Percentiles rank a stretch among this genome's conserved stretches.
Evolutionary conservation across 495 filamentous ascomycete species (phyloP).

Genomic region (Penicillium angulare): DNA sequence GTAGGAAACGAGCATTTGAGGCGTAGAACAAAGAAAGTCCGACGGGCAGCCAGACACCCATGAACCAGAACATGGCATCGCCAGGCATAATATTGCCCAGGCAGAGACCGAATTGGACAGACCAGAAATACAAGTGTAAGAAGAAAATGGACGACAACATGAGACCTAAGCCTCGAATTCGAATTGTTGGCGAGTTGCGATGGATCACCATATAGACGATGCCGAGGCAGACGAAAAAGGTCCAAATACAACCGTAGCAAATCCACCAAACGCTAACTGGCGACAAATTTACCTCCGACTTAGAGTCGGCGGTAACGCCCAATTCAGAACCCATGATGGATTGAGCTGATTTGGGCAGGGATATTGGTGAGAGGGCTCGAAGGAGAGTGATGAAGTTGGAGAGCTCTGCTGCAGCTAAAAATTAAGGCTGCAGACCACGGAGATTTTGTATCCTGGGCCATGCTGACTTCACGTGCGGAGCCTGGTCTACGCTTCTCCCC

Average conservation of each 20-base stretch:
- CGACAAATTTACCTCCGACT: conserved; percentile 19
- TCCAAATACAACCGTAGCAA: conserved; percentile 49
- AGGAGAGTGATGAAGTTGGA: conserved; percentile 34
- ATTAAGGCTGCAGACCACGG: background rate
- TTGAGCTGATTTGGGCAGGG: background rate
- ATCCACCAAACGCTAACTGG: conserved; percentile 38
- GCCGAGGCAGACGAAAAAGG: conserved; percentile 48
- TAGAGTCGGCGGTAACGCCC: conserved; percentile 28
- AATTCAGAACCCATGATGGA: conserved; percentile 38
- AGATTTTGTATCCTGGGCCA: background rate
- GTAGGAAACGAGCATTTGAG: conserved; percentile 63
- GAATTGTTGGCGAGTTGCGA: conserved; percentile 57
- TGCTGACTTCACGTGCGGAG: background rate
- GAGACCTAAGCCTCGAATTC: conserved; percentile 60
- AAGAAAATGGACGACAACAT: conserved; percentile 57
- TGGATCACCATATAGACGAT: conserved; percentile 53
- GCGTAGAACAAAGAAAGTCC: conserved; percentile 73
- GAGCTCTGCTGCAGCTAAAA: conserved; percentile 9
- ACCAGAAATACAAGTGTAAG: conserved; percentile 63
- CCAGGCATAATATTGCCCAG: conserved; percentile 59
- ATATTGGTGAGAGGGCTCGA: conserved; percentile 11
- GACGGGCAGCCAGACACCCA: conserved; percentile 68
- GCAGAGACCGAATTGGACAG: conserved; percentile 59
- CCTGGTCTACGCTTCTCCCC: background rate
- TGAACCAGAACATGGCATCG: conserved; percentile 66